These are phyloP conservation scores for Calonectria pauciramosa DNA, from an alignment of 2,329 filamentous ascomycete genomes.

Conservation along the genomic window DNA sequence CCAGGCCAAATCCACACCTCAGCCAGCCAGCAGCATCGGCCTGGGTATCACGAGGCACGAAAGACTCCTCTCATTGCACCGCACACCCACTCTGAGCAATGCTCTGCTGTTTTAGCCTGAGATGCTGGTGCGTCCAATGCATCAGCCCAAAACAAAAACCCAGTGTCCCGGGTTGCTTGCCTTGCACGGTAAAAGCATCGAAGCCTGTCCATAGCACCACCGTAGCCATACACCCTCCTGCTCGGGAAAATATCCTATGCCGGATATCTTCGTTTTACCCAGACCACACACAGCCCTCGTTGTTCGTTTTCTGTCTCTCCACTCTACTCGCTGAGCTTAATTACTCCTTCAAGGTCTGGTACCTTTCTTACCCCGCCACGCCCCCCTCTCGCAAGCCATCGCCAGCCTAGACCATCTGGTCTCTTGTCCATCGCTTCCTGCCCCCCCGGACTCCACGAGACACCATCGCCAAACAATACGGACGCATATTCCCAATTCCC, in stretches of 20 bases:
- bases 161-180: background rate
- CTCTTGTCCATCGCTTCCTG: constrained; percentile 6
- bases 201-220: background rate
- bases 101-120: constrained; percentile 13
- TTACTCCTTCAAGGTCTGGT: background rate
- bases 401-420: constrained; percentile 18
- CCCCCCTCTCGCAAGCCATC: constrained; percentile 19
- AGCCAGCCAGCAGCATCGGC: constrained; percentile 21
- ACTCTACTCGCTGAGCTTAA: constrained; percentile 4
- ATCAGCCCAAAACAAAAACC: background rate
- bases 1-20: background rate
- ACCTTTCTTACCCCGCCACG: constrained; percentile 17
- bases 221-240: constrained; percentile 2
- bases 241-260: constrained; percentile 4
- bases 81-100: background rate
- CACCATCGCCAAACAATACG: constrained; percentile 18
- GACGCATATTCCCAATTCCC: background rate
- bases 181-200: background rate
- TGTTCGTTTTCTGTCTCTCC: constrained; percentile 5
- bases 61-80: constrained; percentile 25
- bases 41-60: constrained; percentile 26
- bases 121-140: background rate
- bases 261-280: constrained; percentile 1
- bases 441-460: constrained; percentile 10
- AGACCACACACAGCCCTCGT: background rate